Conservation (phyloP, 2,329 filamentous ascomycete species). For the Fusarium robinianum region DNA sequence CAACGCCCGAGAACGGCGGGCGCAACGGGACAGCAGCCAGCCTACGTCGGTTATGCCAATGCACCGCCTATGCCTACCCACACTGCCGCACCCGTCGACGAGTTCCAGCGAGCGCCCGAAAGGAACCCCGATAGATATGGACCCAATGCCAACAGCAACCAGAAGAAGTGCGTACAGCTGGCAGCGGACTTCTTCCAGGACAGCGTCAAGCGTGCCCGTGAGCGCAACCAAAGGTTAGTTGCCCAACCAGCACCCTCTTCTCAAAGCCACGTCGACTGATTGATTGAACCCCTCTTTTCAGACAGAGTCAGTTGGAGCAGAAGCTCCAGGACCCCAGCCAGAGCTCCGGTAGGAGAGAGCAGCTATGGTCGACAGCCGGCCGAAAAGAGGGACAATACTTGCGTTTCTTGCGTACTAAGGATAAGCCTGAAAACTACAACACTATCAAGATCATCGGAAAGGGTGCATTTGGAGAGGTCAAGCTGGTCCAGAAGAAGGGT, state of each 20-base stretch:
- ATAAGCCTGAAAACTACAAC: conserved; percentile 91
- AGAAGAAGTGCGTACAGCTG: conserved; percentile 70
- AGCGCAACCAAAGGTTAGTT: conserved; percentile 87
- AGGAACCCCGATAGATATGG: conserved; percentile 83
- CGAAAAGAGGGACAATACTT: conserved; percentile 91
- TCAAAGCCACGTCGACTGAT: conserved; percentile 12
- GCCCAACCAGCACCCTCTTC: background rate
- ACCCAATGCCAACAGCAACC: conserved; percentile 67
- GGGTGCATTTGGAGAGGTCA: conserved; percentile 97
- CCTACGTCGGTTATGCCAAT: conserved; percentile 68
- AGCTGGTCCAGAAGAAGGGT: conserved; percentile 93
- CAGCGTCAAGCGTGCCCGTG: conserved; percentile 92
- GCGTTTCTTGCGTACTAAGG: conserved; percentile 90
- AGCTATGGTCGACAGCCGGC: conserved; percentile 82
- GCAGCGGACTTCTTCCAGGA: conserved; percentile 97
- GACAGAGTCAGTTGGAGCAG: conserved; percentile 89
- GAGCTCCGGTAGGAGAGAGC: conserved; percentile 75
- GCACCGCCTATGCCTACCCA: conserved; percentile 68
- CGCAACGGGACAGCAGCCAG: conserved; percentile 63
- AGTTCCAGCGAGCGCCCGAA: conserved; percentile 79
- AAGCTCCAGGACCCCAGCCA: conserved; percentile 79
- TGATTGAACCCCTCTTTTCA: conserved; percentile 43
- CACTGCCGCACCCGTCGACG: conserved; percentile 63
- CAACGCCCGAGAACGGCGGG: conserved; percentile 86
- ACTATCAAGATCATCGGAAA: conserved; percentile 99